phyloP scores from a whole-genome alignment of 2,329 filamentous ascomycete species.

The Diplodia seriata region DNA sequence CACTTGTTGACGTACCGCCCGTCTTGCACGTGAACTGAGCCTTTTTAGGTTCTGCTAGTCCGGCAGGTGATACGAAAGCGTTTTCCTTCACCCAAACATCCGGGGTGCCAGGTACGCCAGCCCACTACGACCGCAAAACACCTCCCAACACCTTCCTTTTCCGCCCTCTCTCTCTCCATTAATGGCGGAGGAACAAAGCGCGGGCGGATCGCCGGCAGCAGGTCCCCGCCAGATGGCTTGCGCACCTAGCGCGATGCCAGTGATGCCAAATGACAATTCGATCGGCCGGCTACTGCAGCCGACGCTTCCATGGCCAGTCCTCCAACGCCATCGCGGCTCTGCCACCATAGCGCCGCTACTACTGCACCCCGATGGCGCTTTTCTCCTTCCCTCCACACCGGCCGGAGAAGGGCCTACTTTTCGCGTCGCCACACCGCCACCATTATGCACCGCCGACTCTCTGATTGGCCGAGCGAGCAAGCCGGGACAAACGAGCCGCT shows the following conservation, averaged over 20 bases:
- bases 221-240: not conserved
- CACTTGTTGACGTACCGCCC: not conserved
- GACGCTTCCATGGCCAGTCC: not conserved
- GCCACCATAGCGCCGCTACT: not conserved
- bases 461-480: not conserved
- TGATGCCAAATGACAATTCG: not conserved
- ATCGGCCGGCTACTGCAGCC: not conserved
- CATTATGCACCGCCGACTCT: not conserved
- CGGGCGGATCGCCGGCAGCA: not conserved
- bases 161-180: not conserved
- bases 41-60: too few species aligned
- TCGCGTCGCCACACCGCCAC: not conserved
- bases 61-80: too few species aligned
- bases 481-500: not conserved
- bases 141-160: not conserved
- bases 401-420: constrained; percentile 2
- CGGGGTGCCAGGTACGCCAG: too few species aligned
- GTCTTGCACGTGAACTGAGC: not conserved
- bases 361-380: not conserved
- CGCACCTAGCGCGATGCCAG: not conserved
- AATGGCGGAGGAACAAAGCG: not conserved
- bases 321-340: constrained; percentile 1
- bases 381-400: not conserved
- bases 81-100: too few species aligned
- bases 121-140: not conserved